phyloP scores from a whole-genome alignment of 768 basidiomycete species.

The Crucibulum laeve region DNA sequence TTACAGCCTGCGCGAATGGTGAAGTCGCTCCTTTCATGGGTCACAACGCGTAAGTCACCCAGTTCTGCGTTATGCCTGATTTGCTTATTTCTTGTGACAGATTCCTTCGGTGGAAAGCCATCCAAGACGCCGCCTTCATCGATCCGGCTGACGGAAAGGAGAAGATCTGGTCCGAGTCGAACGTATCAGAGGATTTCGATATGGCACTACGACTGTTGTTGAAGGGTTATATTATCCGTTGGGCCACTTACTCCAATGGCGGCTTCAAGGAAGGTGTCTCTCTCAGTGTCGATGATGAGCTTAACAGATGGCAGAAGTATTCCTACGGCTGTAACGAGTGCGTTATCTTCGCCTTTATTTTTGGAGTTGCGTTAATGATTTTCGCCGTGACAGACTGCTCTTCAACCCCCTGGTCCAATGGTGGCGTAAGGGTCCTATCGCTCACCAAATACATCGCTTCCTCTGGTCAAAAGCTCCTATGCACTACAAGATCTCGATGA shows the following conservation, averaged over 20 bases:
- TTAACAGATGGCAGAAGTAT: constrained; percentile 88
- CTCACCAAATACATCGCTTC: constrained; percentile 67
- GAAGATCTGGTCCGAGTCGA: constrained; percentile 76
- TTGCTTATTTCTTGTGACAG: constrained; percentile 10
- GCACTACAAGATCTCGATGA: constrained; percentile 80
- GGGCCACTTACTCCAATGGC: constrained; percentile 84
- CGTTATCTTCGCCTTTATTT: constrained; percentile 27
- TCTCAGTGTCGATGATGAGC: constrained; percentile 81
- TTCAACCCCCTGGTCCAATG: constrained; percentile 81
- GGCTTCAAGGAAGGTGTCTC: constrained; percentile 91
- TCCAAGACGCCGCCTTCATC: constrained; percentile 78
- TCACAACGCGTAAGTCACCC: constrained; percentile 56
- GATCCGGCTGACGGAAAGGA: constrained; percentile 60
- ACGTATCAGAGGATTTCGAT: constrained; percentile 82
- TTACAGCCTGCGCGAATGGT: constrained; percentile 70
- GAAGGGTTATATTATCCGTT: constrained; percentile 67
- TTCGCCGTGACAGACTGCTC: constrained; percentile 45
- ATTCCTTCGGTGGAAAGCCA: constrained; percentile 80
- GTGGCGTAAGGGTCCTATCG: constrained; percentile 77
- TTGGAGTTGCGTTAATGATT: constrained; percentile 22
- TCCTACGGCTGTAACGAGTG: constrained; percentile 62
- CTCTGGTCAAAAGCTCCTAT: constrained; percentile 72
- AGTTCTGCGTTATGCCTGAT: background rate
- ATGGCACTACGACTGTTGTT: constrained; percentile 64
- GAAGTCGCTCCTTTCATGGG: constrained; percentile 82